Percentiles rank a stretch among this genome's conserved stretches.
Evolutionary conservation across 176 grass and related monocot genomes (phyloP).

Genomic region (Guadua angustifolia): DNA sequence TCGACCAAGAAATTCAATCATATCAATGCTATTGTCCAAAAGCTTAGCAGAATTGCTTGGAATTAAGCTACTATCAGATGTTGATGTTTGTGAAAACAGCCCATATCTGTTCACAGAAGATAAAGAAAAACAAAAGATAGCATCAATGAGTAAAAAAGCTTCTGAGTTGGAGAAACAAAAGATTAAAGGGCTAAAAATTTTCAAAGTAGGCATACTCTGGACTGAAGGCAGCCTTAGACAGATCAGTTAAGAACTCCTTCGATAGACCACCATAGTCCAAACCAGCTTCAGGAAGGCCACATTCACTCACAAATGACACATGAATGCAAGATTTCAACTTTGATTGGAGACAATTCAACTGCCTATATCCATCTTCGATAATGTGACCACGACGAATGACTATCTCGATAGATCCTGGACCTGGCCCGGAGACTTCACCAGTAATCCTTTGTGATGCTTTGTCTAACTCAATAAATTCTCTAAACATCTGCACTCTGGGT

Average conservation of each 20-base stretch:
- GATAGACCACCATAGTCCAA: constrained; percentile 95
- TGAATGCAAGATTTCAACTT: constrained; percentile 91
- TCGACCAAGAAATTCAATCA: constrained; percentile 95
- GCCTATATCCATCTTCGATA: constrained; percentile 90
- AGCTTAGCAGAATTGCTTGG: constrained; percentile 88
- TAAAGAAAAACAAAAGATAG: constrained; percentile 15
- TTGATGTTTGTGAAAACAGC: constrained; percentile 85
- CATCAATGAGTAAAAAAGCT: background rate
- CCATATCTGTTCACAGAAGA: constrained; percentile 63
- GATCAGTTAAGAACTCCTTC: constrained; percentile 97
- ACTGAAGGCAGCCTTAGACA: constrained; percentile 83
- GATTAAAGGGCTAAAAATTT: constrained; percentile 22
- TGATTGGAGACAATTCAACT: constrained; percentile 79
- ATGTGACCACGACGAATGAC: constrained; percentile 84
- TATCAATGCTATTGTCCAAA: constrained; percentile 85
- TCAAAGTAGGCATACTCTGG: constrained; percentile 64
- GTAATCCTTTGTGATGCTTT: constrained; percentile 68
- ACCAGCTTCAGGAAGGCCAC: constrained; percentile 97
- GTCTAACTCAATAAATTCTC: constrained; percentile 92
- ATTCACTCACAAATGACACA: constrained; percentile 94
- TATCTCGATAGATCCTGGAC: constrained; percentile 79
- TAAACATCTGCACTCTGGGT: constrained; percentile 89
- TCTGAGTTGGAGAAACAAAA: constrained; percentile 7
- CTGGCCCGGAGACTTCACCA: constrained; percentile 67
- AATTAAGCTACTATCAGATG: constrained; percentile 82